phyloP scores from a whole-genome alignment of 768 basidiomycete genomes.

The Mrakia gelida region DNA sequence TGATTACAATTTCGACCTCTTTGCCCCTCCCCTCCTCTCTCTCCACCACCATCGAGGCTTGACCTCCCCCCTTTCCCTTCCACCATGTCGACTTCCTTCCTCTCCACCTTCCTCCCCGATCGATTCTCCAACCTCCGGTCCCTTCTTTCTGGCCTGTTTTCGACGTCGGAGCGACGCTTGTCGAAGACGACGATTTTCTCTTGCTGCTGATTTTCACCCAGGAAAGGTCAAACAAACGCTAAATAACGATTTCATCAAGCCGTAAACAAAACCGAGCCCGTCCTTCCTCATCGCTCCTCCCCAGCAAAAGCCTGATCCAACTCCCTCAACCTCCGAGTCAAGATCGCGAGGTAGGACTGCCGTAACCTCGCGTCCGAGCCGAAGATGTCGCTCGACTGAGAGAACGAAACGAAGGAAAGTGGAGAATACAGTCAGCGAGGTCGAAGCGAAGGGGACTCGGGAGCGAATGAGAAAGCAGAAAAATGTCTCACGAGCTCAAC shows the following conservation, averaged over 20 bases:
- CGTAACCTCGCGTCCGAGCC: conserved; percentile 57
- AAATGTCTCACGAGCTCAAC: conserved; percentile 52
- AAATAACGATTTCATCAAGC: background rate
- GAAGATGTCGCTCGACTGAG: conserved; percentile 44
- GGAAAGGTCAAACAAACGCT: background rate
- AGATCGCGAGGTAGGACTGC: conserved; percentile 68
- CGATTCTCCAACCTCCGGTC: conserved; percentile 16
- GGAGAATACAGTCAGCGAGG: background rate
- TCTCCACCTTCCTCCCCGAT: conserved; percentile 6
- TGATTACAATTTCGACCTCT: too few species aligned
- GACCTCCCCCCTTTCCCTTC: background rate
- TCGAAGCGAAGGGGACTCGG: conserved; percentile 26
- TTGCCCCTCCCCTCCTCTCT: too few species aligned
- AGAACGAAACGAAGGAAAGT: background rate
- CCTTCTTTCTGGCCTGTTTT: conserved; percentile 16
- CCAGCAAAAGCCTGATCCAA: conserved; percentile 12
- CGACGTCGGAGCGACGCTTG: too few species aligned
- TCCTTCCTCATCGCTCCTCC: background rate
- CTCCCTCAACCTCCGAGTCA: conserved; percentile 66
- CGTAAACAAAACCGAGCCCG: background rate
- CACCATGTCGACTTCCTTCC: conserved; percentile 4
- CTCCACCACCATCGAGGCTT: conserved; percentile 1
- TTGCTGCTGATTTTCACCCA: background rate
- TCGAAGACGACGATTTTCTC: too few species aligned
- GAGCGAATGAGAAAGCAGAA: conserved; percentile 8